A percentile compares a stretch with the other conserved stretches of the same genome.
These are phyloP conservation scores for Boletus insuetus DNA, from an alignment of 768 basidiomycete species.

Conservation along the genomic window DNA sequence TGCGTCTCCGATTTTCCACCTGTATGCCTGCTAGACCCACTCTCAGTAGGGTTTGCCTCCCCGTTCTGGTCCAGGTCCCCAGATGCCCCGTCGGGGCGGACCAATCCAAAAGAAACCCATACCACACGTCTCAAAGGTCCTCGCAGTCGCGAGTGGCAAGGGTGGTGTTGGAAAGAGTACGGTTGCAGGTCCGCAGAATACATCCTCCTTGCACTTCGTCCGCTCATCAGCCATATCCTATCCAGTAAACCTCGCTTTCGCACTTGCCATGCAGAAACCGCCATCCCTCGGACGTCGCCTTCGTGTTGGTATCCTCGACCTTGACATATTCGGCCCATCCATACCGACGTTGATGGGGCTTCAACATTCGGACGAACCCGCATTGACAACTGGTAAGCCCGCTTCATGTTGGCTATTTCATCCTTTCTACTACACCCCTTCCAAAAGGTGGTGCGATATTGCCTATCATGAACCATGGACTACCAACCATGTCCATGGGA, in stretches of 20 bases:
- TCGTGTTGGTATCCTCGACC: slow-evolving; percentile 84
- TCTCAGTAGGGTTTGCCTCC: slow-evolving; percentile 33
- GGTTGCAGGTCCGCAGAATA: slow-evolving; percentile 62
- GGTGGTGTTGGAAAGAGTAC: slow-evolving; percentile 97
- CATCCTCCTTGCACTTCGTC: neutral
- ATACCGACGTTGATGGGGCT: slow-evolving; percentile 93
- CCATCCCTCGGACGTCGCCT: slow-evolving; percentile 38
- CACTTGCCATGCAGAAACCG: slow-evolving; percentile 50
- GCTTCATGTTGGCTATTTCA: neutral
- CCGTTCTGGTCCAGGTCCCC: slow-evolving; percentile 43
- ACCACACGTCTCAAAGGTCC: slow-evolving; percentile 72
- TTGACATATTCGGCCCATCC: slow-evolving; percentile 95
- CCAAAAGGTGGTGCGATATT: slow-evolving; percentile 67
- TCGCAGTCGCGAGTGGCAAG: slow-evolving; percentile 90
- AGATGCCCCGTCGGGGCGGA: slow-evolving; percentile 58
- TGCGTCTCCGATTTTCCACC: slow-evolving; percentile 23
- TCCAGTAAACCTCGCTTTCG: slow-evolving; percentile 79
- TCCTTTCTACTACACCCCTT: neutral
- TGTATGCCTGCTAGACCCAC: slow-evolving; percentile 11
- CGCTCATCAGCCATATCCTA: slow-evolving; percentile 5
- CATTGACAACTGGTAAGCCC: slow-evolving; percentile 63
- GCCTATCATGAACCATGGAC: slow-evolving; percentile 83
- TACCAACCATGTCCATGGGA: slow-evolving; percentile 97
- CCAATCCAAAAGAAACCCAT: slow-evolving; percentile 55
- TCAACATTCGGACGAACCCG: slow-evolving; percentile 72